Evolutionary conservation across 2,329 filamentous ascomycete genomes (phyloP), one percentile per base, ranked within the genome.

Genomic region (Cytospora piceicola): DNA sequence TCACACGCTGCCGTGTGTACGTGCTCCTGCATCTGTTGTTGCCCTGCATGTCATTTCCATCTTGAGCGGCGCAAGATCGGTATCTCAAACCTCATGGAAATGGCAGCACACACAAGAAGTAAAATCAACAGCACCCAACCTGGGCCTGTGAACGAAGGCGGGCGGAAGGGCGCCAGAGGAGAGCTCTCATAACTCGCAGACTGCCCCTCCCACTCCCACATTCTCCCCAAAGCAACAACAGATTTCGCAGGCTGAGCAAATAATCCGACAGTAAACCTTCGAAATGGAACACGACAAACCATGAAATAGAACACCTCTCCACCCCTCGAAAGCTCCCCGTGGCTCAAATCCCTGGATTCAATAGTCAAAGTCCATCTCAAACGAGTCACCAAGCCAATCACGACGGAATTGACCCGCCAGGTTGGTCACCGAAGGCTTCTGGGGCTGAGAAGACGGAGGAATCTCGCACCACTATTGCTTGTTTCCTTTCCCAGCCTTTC

Each of bases 361-460:
- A 39, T 39, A 62, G 52, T 68, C 66, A n/a, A 68, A 62, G 30
- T 65, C 63, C 59, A 65, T 66, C 52, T 68, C 66, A n/a, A 68
- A 68, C 4, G 63, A 68, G 2, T 54, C 66, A 5, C 66, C 63
- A 15, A 68, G 53, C 58, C 63, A 68, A 20, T 65, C 59, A 29
- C 51, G 30, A 15, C 52, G 58, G 59, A 68, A 68, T 17, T 34
- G 66, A 32, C 58, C 60, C 11, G 63, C 58, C 30, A 68, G 60
- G 29, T 49, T 57, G 24, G 53, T 63, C 30, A 63, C 17, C 27
- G 61, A 63, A 51, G 61, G 42, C 42, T 12, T 51, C 46, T 24
- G n/a, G n/a, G 30, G 32, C 29, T 49, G 46, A 52, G 39, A 39
- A 51, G 64, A 24, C 4, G 67, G 56, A 11, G 65, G 57, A 11